A percentile compares a stretch with the other conserved stretches of the same genome.
phyloP scores from a whole-genome alignment of 768 basidiomycete genomes.

The Ramaria rubella region DNA sequence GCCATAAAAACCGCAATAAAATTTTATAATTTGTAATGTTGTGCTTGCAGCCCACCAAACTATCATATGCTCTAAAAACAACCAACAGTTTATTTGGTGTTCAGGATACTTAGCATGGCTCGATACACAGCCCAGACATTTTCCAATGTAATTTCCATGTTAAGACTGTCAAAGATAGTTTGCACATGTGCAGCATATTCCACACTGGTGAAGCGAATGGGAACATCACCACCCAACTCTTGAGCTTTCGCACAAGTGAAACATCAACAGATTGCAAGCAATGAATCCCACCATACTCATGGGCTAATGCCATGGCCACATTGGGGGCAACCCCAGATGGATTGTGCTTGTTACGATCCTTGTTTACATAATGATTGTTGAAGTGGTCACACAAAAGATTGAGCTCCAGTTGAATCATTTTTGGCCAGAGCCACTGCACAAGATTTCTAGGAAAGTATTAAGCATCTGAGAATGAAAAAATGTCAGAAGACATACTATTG shows the following conservation, averaged over 20 bases:
- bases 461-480: not conserved
- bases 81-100: too few relatives aligned
- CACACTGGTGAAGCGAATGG: constrained; percentile 17
- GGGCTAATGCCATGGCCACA: constrained; percentile 15
- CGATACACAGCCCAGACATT: constrained; percentile 20
- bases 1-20: too few relatives aligned
- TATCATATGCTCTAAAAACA: too few relatives aligned
- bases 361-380: constrained; percentile 17
- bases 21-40: too few relatives aligned
- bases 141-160: constrained; percentile 12
- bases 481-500: constrained; percentile 27
- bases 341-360: constrained; percentile 17
- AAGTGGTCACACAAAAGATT: constrained; percentile 14
- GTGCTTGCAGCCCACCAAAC: too few relatives aligned
- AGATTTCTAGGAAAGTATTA: constrained; percentile 17
- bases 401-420: constrained; percentile 22
- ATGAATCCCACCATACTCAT: constrained; percentile 15
- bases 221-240: constrained; percentile 5
- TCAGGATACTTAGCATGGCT: too few relatives aligned
- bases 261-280: constrained; percentile 20
- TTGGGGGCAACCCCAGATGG: constrained; percentile 23
- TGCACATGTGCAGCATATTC: constrained; percentile 17
- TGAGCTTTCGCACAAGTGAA: constrained; percentile 16
- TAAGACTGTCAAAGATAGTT: constrained; percentile 11
- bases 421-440: constrained; percentile 27